Evolutionary conservation across 2,329 filamentous ascomycete species (phyloP), one percentile per base, ranked within the genome.

Genomic region (Sclerotinia spermophila): DNA sequence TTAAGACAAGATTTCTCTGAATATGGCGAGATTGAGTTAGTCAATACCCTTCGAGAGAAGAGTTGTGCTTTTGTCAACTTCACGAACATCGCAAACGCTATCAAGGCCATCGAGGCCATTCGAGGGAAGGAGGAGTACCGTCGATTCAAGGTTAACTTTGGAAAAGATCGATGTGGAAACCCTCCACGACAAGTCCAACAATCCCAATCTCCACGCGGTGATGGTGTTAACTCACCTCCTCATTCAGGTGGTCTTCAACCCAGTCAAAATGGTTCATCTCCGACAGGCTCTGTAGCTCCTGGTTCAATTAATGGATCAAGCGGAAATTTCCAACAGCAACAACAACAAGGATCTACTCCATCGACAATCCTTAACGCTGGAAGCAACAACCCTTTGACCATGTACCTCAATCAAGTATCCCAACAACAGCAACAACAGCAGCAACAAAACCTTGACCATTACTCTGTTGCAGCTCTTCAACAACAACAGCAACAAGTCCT

Each of bases 21-120:
- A 80, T 98, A 93, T 78, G 96, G 96, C 75, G 96, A 99, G 82
- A 98, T 99, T 78, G 96, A 99, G 83, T 85, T 99, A 74, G 94
- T 99, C 74, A 99, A 99, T 82, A 92, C 96, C 24, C 85, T 99
- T 72, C 91, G 96, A 68, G 96, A 99, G 85, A 99, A 99, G 89
- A 97, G 94, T 84, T 99, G 96, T 81, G 96, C 96, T 0, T 99
- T 99, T 80, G 96, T 99, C 81, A 99, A 99, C 84, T 99, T 99
- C 81, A 99, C 96, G 79, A 99, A 99, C 83, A 99, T 99, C 80
- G 96, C 96, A 79, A 99, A 99, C 77, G 96, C 96, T 66, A 99
- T 99, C 85, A 99, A 99, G 85, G 96, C 96, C 1, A 99, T 99
- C 75, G 96, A 99, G 82, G 96, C 94, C 33, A 90, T 99, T 74